Base-by-base conservation (phyloP, 2,329 filamentous ascomycete species). In the Paraphoma sp. region DNA sequence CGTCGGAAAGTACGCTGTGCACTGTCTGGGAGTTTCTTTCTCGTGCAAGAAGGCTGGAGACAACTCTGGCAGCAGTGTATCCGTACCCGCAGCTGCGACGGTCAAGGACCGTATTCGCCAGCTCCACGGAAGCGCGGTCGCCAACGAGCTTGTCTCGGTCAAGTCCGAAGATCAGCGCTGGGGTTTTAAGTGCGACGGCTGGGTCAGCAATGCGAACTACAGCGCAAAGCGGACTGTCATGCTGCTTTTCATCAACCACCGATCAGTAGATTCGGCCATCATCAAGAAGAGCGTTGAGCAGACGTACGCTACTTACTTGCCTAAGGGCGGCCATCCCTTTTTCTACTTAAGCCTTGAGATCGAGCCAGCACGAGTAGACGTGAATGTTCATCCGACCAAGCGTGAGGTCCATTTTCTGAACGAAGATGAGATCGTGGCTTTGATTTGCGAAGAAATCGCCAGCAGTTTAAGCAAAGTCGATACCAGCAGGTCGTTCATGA, bases 311-410 rank as follows among this genome's bases (percentile, higher is more conserved):
- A 82, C 85, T 1, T 98, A 97, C 62, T 80, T 99, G 4, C 95
- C 95, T 0, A 99, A 98, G 77, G 92, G 91, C 33, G 92, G 93
- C 1, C 95, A 97, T 71, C 95, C 95, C 0, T 99, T 98, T 73
- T 83, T 94, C 54, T 99, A 99, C 71, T 83, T 99, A 28, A 95
- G 89, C 71, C 83, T 99, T 2, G 91, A 97, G 57, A 96, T 99
- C 54, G 93, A 98, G 66, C 94, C 95, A 1, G 87, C 90, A 28
- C 85, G 94, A 51, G 92, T 99, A 4, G 95, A 99, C 75, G 96
- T 99, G 71, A 99, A 99, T 67, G 90, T 99, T 0, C 95, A 99
- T 75, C 95, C 95, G 0, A 99, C 95, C 0, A 99, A 99, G 76
- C 85, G 92, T 48, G 94, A 99, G 73, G 95, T 99, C 17, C 95